Evolutionary conservation across 2,329 filamentous ascomycete species (phyloP).

Genomic region (Boeremia lycopersici): DNA sequence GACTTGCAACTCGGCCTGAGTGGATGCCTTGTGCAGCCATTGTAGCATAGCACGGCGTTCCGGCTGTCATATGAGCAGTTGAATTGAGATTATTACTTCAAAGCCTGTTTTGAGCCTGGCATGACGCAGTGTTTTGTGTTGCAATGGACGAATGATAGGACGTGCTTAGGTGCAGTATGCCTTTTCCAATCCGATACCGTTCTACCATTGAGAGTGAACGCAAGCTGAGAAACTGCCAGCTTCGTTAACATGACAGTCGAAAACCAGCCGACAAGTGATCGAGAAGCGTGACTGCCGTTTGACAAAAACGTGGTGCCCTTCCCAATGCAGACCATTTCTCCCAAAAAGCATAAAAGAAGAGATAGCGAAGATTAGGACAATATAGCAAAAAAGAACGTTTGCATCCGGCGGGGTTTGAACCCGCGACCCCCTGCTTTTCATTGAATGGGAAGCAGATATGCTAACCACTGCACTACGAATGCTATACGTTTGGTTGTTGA

Average conservation of each 20-base stretch:
- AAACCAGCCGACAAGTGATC: too few relatives aligned
- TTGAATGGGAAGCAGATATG: slow-evolving; percentile 46
- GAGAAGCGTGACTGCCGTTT: too few relatives aligned
- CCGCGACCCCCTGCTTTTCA: slow-evolving; percentile 33
- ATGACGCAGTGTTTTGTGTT: neutral
- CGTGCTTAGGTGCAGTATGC: too few relatives aligned
- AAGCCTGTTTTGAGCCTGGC: too few relatives aligned
- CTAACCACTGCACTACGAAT: slow-evolving; percentile 48
- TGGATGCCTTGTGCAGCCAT: neutral
- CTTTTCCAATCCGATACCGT: too few relatives aligned
- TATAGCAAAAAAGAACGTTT: slow-evolving; percentile 1
- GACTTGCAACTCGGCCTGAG: neutral
- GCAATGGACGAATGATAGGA: too few relatives aligned
- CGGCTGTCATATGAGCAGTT: neutral
- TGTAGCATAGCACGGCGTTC: slow-evolving; percentile 15
- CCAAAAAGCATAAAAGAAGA: too few relatives aligned
- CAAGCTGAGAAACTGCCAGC: too few relatives aligned
- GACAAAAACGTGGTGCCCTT: too few relatives aligned
- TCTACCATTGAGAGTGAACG: too few relatives aligned
- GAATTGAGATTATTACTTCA: neutral
- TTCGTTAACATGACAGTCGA: too few relatives aligned
- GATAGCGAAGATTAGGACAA: neutral
- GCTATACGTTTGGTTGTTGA: slow-evolving; percentile 20
- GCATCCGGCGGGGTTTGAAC: slow-evolving; percentile 36
- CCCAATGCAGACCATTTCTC: too few relatives aligned